Evolutionary conservation across 257 asterid species (phyloP).

Genomic region (Oldenlandia corymbosa): DNA sequence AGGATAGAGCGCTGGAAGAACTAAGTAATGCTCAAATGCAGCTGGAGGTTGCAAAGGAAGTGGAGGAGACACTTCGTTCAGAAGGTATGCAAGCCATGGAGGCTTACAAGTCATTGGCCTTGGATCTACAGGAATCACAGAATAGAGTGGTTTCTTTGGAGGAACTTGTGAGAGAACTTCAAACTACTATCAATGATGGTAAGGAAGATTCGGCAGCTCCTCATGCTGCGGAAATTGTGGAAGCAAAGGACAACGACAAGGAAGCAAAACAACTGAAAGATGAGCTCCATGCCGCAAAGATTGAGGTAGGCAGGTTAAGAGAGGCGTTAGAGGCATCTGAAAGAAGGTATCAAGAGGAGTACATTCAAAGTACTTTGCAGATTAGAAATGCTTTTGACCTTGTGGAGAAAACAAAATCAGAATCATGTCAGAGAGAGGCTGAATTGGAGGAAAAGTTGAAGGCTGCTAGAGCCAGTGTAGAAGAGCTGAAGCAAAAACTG

Average conservation of each 20-base stretch:
- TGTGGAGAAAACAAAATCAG: conserved; percentile 48
- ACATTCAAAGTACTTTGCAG: conserved; percentile 53
- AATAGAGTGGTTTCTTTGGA: conserved; percentile 41
- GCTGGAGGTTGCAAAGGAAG: conserved; percentile 47
- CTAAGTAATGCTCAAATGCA: conserved; percentile 45
- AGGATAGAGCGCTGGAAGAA: conserved; percentile 54
- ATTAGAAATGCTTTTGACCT: conserved; percentile 58
- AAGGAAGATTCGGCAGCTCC: conserved; percentile 13
- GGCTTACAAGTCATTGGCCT: conserved; percentile 33
- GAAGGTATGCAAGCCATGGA: conserved; percentile 46
- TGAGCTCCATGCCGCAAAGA: conserved; percentile 34
- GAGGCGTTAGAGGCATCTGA: conserved; percentile 68
- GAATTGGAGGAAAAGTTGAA: conserved; percentile 46
- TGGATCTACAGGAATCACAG: conserved; percentile 61
- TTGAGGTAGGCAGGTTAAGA: conserved; percentile 42
- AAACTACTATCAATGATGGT: conserved; percentile 27
- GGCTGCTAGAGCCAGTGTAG: conserved; percentile 38
- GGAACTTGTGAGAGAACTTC: conserved; percentile 46
- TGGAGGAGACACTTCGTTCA: conserved; percentile 40
- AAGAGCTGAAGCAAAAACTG: conserved; percentile 38
- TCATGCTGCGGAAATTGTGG: conserved; percentile 6
- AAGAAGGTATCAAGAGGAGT: conserved; percentile 54
- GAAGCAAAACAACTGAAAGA: conserved; percentile 18
- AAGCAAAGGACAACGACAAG: conserved; percentile 15
- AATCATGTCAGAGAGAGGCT: conserved; percentile 40